phyloP scores from a whole-genome alignment of 148 eudicot species.

The Chenopodium formosanum region DNA sequence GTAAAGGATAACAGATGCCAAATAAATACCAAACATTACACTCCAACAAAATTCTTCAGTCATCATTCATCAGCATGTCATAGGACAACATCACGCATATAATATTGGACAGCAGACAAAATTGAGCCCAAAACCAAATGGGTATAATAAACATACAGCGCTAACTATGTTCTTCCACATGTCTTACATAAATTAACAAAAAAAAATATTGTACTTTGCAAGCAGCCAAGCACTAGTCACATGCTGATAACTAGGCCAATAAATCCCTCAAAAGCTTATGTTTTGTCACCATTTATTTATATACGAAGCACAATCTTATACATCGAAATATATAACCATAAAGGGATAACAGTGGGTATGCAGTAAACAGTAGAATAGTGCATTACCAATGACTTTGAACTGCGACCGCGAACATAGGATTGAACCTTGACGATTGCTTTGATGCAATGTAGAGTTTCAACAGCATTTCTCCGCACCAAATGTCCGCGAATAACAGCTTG shows the following conservation, averaged over 20 bases:
- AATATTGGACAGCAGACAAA: background rate
- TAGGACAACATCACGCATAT: background rate
- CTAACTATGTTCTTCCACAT: background rate
- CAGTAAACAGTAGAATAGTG: background rate
- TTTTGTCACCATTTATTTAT: background rate
- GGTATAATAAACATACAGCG: background rate
- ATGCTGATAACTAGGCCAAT: background rate
- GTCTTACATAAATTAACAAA: background rate
- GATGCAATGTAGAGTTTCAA: constrained; percentile 79
- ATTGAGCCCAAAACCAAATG: background rate
- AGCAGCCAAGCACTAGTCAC: background rate
- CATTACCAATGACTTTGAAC: constrained; percentile 41
- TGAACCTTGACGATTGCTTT: constrained; percentile 87
- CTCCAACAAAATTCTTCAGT: background rate
- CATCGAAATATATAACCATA: background rate
- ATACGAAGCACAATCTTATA: too few species aligned
- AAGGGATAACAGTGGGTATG: background rate
- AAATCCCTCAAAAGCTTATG: background rate
- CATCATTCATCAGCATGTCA: background rate
- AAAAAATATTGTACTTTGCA: too few species aligned
- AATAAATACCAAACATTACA: background rate
- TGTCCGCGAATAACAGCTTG: constrained; percentile 94
- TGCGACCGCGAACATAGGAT: constrained; percentile 72
- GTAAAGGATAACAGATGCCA: background rate
- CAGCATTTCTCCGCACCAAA: constrained; percentile 76